phyloP scores from a whole-genome alignment of 1,139 yeast genomes.

The Kluyveromyces sp. region DNA sequence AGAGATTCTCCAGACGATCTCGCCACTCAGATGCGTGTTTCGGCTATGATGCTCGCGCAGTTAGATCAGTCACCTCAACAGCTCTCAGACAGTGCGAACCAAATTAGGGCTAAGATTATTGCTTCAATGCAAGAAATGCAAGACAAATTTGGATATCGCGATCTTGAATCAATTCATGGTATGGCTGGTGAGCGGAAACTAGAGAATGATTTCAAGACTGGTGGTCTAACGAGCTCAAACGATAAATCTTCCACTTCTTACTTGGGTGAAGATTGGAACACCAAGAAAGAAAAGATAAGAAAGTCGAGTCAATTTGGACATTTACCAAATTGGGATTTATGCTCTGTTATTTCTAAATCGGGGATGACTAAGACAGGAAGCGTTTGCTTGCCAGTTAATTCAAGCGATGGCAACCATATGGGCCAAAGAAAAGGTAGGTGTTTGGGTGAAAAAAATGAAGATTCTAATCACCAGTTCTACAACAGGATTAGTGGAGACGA shows the following conservation, averaged over 20 bases:
- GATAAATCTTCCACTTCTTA: slow-evolving; percentile 37
- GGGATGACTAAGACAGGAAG: slow-evolving; percentile 95
- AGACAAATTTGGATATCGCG: slow-evolving; percentile 50
- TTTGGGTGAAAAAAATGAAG: slow-evolving; percentile 91
- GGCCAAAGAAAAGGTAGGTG: slow-evolving; percentile 56
- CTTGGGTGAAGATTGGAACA: slow-evolving; percentile 87
- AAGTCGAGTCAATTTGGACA: slow-evolving; percentile 76
- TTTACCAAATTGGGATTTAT: slow-evolving; percentile 83
- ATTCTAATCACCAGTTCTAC: slow-evolving; percentile 84
- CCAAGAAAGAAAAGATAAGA: slow-evolving; percentile 72
- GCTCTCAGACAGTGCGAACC: slow-evolving; percentile 54
- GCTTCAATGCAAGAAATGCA: slow-evolving; percentile 87
- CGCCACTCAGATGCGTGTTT: slow-evolving; percentile 91
- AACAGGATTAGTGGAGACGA: slow-evolving; percentile 90
- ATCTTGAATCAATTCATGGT: slow-evolving; percentile 49
- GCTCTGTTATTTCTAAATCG: slow-evolving; percentile 91
- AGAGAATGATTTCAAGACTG: slow-evolving; percentile 81
- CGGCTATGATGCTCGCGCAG: slow-evolving; percentile 89
- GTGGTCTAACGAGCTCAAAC: slow-evolving; percentile 43
- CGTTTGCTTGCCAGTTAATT: slow-evolving; percentile 92
- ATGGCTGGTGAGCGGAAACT: slow-evolving; percentile 87
- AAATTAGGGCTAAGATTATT: slow-evolving; percentile 71
- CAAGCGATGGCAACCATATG: slow-evolving; percentile 80
- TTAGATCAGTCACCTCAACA: slow-evolving; percentile 64
- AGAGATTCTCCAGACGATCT: slow-evolving; percentile 38